Base-by-base conservation (phyloP, 169 alveolate species). In the Cryptosporidium ubiquitum region DNA sequence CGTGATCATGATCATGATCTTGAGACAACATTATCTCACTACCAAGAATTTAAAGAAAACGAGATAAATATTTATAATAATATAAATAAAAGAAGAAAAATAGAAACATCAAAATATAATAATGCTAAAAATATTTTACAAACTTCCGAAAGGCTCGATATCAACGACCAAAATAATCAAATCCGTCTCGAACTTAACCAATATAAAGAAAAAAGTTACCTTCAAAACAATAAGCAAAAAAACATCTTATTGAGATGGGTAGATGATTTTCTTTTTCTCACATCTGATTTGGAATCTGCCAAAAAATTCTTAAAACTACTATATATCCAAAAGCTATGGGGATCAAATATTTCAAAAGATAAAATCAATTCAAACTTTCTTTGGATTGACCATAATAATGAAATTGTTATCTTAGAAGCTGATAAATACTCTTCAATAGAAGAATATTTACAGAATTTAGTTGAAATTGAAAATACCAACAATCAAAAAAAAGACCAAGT, bases 211-310 rank as follows among this genome's bases (percentile, higher is more conserved):
- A 20, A 47, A 37, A 37, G 42, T 37, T 5, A 10, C 10, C 10
- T 16, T 42, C 51, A 42, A 16, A 42, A 16, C 51, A 42, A 57
- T 57, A 57, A 26, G 37, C 66, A 0, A 55, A 9, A 60, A 12
- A 79, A 26, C 35, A 66, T 79, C 33, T 39, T 79, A 23, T 39
- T 79, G 69, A 58, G 89, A 61, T 79, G 89, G 89, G 89, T 79
- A n/a, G 89, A 79, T 44, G 89, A 79, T 49, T 79, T 79, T 37
- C 66, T 79, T 10, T 79, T 79, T 40, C 66, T 79, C 35, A 79
- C 79, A 10, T 12, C 66, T 16, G 68, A 64, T 40, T 5, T 44
- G 52, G 73, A 58, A 18, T 40, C 69, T 33, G 89, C 89, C 23
- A 61, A 6, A n/a, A 64, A 44, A 6, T 79, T 79, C 39, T 39